phyloP scores from a whole-genome alignment of 2,329 filamentous ascomycete species.

The Xylaria sp. region DNA sequence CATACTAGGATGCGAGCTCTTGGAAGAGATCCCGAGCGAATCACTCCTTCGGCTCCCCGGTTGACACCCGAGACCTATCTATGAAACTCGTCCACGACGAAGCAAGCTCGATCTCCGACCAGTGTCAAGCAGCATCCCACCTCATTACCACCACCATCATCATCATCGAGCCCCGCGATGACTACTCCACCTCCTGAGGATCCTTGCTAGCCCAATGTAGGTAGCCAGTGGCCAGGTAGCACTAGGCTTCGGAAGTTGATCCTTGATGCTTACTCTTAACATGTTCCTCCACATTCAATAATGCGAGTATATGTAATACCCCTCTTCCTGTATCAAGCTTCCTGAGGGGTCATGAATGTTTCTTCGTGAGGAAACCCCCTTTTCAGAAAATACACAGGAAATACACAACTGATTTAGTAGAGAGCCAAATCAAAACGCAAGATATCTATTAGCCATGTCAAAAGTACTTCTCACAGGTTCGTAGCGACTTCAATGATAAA shows the following conservation, averaged over 20 bases:
- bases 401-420: conserved; percentile 1
- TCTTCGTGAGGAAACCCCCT: background rate
- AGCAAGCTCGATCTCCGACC: background rate
- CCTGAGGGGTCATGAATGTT: conserved; percentile 7
- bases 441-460: conserved; percentile 52
- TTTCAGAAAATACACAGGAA: background rate
- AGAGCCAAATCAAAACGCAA: background rate
- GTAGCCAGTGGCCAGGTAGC: conserved; percentile 8
- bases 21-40: background rate
- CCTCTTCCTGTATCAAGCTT: background rate
- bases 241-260: conserved; percentile 8
- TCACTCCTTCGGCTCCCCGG: background rate
- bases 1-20: background rate
- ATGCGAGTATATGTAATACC: conserved; percentile 19
- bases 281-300: background rate
- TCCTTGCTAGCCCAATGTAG: conserved; percentile 19
- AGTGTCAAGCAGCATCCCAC: background rate
- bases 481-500: conserved; percentile 33
- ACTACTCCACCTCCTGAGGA: conserved; percentile 13
- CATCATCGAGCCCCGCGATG: conserved; percentile 22
- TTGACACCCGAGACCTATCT: background rate
- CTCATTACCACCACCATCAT: background rate
- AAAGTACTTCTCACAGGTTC: conserved; percentile 61
- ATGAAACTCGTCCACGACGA: background rate
- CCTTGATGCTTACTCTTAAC: conserved; percentile 24